phyloP scores from a whole-genome alignment of 1,139 yeast genomes.

The Debaryomyces robertsiae region DNA sequence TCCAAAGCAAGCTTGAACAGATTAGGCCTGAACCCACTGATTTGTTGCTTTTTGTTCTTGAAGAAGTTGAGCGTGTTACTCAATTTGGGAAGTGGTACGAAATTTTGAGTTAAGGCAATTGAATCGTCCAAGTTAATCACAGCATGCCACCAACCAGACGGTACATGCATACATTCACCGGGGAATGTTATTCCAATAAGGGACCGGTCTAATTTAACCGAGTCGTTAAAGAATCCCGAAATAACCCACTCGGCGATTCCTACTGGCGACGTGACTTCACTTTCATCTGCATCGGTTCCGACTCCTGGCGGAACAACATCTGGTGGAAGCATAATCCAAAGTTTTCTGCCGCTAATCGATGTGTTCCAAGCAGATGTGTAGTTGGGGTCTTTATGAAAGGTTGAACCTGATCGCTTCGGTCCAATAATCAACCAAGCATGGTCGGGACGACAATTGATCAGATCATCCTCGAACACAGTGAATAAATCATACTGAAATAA shows the following conservation, averaged over 20 bases:
- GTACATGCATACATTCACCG: slow-evolving; percentile 86
- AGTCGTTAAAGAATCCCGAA: slow-evolving; percentile 75
- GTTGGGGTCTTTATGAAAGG: slow-evolving; percentile 93
- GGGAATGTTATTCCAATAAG: slow-evolving; percentile 74
- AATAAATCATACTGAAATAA: slow-evolving; percentile 56
- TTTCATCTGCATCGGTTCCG: slow-evolving; percentile 70
- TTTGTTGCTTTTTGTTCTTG: slow-evolving; percentile 65
- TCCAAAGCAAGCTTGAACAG: slow-evolving; percentile 47
- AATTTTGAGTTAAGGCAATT: slow-evolving; percentile 84
- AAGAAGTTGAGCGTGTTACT: slow-evolving; percentile 66
- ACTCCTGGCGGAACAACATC: slow-evolving; percentile 82
- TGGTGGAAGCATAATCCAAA: slow-evolving; percentile 91
- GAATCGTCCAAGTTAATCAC: slow-evolving; percentile 82
- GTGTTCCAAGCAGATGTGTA: slow-evolving; percentile 91
- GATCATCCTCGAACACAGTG: slow-evolving; percentile 37
- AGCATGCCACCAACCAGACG: slow-evolving; percentile 95
- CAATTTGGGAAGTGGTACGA: slow-evolving; percentile 67
- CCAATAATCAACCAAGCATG: slow-evolving; percentile 90
- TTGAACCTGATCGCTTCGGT: slow-evolving; percentile 77
- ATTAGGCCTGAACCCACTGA: slow-evolving; percentile 73
- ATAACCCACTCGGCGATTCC: slow-evolving; percentile 91
- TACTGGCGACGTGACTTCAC: slow-evolving; percentile 89
- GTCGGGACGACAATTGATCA: slow-evolving; percentile 69
- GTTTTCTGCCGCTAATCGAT: slow-evolving; percentile 69
- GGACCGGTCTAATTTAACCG: slow-evolving; percentile 50